phyloP scores from a whole-genome alignment of 805 yeast genomes.

The Saccharomycodes ludwigii region DNA sequence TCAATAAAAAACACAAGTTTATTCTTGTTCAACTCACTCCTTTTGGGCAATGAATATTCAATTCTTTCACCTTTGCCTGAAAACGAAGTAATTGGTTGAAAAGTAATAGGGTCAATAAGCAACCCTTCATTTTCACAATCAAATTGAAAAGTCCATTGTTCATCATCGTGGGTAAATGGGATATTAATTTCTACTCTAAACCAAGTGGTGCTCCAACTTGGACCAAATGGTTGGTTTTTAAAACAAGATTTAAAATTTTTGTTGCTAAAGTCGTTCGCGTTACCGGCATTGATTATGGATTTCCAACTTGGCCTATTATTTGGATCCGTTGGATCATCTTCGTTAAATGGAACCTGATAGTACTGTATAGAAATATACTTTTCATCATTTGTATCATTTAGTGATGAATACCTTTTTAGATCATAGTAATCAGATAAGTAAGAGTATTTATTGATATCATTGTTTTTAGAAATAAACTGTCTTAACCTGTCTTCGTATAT shows the following conservation, averaged over 20 bases:
- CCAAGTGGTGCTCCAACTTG: constrained; percentile 97
- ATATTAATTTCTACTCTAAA: constrained; percentile 55
- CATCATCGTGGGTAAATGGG: constrained; percentile 37
- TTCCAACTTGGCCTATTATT: constrained; percentile 25
- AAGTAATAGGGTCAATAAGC: constrained; percentile 48
- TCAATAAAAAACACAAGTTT: constrained; percentile 62
- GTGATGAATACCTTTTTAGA: too few species aligned
- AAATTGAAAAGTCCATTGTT: constrained; percentile 61
- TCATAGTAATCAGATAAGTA: too few species aligned
- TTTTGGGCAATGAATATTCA: constrained; percentile 31
- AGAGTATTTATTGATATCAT: too few species aligned
- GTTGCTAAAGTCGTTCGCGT: constrained; percentile 45
- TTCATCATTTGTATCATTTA: too few species aligned
- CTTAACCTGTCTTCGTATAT: constrained; percentile 45
- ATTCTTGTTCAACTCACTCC: constrained; percentile 38
- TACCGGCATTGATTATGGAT: constrained; percentile 14
- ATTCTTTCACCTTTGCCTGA: constrained; percentile 67
- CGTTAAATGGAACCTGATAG: constrained; percentile 56
- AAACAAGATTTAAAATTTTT: constrained; percentile 45
- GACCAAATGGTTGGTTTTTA: constrained; percentile 75
- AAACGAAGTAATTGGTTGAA: constrained; percentile 69
- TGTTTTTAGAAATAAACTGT: constrained; percentile 46
- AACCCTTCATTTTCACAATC: constrained; percentile 82
- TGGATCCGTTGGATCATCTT: constrained; percentile 25
- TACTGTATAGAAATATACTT: too few species aligned